Percentiles rank a stretch among this genome's conserved stretches.
Conservation (phyloP, 2,329 filamentous ascomycete species). For the Trichoderma semiorbis region DNA sequence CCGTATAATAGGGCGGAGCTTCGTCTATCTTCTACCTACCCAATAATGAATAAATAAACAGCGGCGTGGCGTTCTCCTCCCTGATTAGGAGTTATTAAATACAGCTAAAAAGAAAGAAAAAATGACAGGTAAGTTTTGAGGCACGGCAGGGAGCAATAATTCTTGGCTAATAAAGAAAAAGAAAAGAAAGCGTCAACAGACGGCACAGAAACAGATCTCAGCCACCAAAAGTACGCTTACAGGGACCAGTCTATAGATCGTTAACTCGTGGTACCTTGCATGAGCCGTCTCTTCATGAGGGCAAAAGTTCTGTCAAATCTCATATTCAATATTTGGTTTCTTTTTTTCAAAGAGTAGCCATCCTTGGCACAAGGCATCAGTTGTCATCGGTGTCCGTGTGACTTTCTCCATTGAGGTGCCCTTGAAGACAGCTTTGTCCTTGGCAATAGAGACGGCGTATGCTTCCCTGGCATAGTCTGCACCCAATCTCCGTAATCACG, state of each 20-base stretch:
- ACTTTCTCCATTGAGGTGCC: not conserved
- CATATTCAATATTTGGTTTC: not conserved
- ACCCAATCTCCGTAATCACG: not conserved
- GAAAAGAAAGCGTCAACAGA: not conserved
- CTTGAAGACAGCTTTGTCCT: not conserved
- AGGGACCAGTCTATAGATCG: not conserved
- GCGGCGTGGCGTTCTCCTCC: constrained; percentile 3
- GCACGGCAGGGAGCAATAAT: not conserved
- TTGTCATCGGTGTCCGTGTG: not conserved
- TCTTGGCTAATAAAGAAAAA: not conserved
- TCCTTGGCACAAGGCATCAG: not conserved
- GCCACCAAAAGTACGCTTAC: not conserved
- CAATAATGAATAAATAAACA: not conserved
- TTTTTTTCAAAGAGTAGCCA: not conserved
- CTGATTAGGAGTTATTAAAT: not conserved
- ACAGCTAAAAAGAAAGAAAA: not conserved
- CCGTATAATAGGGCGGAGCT: not conserved
- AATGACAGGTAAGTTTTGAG: not conserved
- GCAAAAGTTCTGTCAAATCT: not conserved
- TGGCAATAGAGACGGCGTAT: not conserved
- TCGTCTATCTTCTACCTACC: not conserved
- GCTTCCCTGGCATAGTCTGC: not conserved
- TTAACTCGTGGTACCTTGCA: not conserved
- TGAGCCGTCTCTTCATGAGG: not conserved
- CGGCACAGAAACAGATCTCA: constrained; percentile 13